phyloP scores from a whole-genome alignment of 106 monocot genomes.

The Gastrodia elata region DNA sequence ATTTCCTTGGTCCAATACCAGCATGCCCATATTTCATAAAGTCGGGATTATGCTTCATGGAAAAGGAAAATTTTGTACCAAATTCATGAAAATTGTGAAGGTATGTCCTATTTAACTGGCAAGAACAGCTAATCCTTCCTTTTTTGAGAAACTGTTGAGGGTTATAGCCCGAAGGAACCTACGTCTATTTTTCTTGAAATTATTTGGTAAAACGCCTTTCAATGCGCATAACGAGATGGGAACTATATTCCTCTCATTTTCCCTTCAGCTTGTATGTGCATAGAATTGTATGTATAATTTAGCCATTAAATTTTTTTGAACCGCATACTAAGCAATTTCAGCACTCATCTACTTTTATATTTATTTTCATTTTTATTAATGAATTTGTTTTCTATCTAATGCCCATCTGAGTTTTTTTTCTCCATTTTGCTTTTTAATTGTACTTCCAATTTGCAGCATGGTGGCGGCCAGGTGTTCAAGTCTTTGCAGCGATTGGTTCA shows the following conservation, averaged over 20 bases:
- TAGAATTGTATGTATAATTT: too few species aligned
- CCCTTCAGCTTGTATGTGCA: neutral
- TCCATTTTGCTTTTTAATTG: too few species aligned
- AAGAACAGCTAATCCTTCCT: neutral
- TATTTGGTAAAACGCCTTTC: neutral
- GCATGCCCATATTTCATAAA: slow-evolving; percentile 38
- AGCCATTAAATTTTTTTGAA: too few species aligned
- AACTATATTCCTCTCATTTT: neutral
- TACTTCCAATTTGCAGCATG: slow-evolving; percentile 46
- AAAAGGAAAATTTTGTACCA: slow-evolving; percentile 49
- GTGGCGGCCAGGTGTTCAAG: slow-evolving; percentile 62
- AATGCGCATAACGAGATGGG: neutral
- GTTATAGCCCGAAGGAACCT: neutral
- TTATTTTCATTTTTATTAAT: too few species aligned
- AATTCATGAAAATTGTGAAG: slow-evolving; percentile 65
- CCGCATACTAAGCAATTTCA: too few species aligned
- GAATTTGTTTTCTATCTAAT: too few species aligned
- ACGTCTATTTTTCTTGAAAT: neutral
- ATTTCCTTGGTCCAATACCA: slow-evolving; percentile 11
- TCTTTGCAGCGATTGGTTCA: slow-evolving; percentile 49
- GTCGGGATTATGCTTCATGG: slow-evolving; percentile 55
- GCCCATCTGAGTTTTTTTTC: too few species aligned
- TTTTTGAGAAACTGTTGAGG: neutral
- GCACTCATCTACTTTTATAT: too few species aligned
- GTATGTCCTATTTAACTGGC: slow-evolving; percentile 16